Evolutionary conservation across 345 rosid species (phyloP).

Genomic region (Salix udensis): DNA sequence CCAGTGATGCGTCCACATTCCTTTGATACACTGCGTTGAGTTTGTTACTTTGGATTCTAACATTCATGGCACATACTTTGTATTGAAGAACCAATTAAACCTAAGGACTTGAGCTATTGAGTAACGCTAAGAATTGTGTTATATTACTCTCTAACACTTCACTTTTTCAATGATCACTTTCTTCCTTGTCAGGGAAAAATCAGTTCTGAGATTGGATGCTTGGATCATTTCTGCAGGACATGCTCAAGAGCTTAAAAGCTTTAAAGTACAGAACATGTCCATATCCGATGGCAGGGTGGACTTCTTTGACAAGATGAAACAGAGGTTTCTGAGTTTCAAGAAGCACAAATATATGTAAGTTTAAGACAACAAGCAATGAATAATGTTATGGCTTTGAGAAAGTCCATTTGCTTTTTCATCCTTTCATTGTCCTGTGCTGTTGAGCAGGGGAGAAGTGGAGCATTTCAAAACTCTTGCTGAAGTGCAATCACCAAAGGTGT

Average conservation of each 20-base stretch:
- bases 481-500: conserved; percentile 25
- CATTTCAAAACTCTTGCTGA: conserved; percentile 23
- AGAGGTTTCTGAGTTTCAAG: conserved; percentile 55
- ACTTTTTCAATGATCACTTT: not conserved
- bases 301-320: conserved; percentile 44
- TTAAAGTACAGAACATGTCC: conserved; percentile 12
- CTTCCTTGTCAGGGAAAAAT: not conserved
- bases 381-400: conserved; percentile 1
- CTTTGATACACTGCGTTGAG: not conserved
- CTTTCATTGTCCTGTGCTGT: not conserved
- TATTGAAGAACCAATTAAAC: too few relatives aligned
- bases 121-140: too few relatives aligned
- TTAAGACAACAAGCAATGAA: not conserved
- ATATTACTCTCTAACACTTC: too few relatives aligned
- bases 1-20: not conserved
- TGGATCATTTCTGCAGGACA: conserved; percentile 17
- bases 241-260: conserved; percentile 11
- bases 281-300: conserved; percentile 14
- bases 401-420: not conserved
- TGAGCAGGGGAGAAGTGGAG: conserved; percentile 17
- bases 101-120: too few relatives aligned
- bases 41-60: not conserved
- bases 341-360: conserved; percentile 52
- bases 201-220: conserved; percentile 9
- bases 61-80: not conserved